Evolutionary conservation across 1,284 basidiomycete species (phyloP).

Genomic region (Naganishia albida): DNA sequence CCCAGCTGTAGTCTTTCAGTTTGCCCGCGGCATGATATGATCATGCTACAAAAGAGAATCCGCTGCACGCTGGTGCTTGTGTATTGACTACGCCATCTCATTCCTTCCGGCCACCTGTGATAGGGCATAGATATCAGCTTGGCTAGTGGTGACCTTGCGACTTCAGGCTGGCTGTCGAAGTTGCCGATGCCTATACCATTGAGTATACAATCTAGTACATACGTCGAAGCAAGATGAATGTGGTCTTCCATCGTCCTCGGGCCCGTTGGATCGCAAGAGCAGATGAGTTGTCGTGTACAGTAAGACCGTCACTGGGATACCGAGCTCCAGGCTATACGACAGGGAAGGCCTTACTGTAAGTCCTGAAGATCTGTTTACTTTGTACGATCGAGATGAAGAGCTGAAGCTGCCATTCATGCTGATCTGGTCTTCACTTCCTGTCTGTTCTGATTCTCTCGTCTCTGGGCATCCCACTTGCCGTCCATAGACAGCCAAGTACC

Average conservation of each 20-base stretch:
- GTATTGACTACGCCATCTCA: not conserved
- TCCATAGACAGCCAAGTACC: too few species aligned
- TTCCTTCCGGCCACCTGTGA: not conserved
- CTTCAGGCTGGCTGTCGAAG: too few species aligned
- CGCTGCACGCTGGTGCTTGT: not conserved
- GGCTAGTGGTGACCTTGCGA: too few species aligned
- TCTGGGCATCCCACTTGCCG: too few species aligned
- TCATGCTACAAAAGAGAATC: slow-evolving; percentile 27
- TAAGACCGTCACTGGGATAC: too few species aligned
- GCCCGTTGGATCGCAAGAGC: too few species aligned
- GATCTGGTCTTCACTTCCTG: not conserved
- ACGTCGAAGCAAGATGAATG: too few species aligned
- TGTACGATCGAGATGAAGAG: not conserved
- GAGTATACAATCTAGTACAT: too few species aligned
- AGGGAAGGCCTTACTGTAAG: not conserved
- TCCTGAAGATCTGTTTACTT: not conserved
- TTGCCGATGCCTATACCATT: too few species aligned
- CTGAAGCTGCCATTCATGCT: not conserved
- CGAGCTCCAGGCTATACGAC: not conserved
- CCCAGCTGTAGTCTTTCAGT: slow-evolving; percentile 16
- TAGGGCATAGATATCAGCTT: not conserved
- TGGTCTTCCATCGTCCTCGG: too few species aligned
- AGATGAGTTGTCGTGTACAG: too few species aligned
- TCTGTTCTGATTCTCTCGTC: too few species aligned
- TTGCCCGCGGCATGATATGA: slow-evolving; percentile 26